These are phyloP conservation scores for Neurospora sublineolata DNA, from an alignment of 495 filamentous ascomycete species.

Conservation along the genomic window DNA sequence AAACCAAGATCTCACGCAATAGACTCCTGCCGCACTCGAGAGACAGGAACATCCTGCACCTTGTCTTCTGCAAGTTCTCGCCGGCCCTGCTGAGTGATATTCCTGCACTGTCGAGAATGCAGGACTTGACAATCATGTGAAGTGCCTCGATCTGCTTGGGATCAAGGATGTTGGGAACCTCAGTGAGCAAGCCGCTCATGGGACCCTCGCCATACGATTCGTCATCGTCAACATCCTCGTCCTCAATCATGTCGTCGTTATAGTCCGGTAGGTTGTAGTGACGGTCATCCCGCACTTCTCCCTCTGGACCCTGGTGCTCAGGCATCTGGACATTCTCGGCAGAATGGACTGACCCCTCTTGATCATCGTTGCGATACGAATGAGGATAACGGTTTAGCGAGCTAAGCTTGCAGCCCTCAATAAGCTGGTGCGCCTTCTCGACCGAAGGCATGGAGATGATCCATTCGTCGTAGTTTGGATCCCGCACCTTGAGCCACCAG, in stretches of 20 bases:
- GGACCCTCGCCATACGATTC: slow-evolving; percentile 72
- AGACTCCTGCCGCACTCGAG: slow-evolving; percentile 79
- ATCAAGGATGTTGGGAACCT: slow-evolving; percentile 86
- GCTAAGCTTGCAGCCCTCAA: slow-evolving; percentile 36
- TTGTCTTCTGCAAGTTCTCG: slow-evolving; percentile 70
- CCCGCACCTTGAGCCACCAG: slow-evolving; percentile 44
- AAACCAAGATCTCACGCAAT: slow-evolving; percentile 80
- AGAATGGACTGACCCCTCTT: slow-evolving; percentile 44
- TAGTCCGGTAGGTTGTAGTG: slow-evolving; percentile 30
- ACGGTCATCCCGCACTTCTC: slow-evolving; percentile 32
- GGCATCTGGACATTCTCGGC: slow-evolving; percentile 20
- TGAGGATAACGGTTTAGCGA: slow-evolving; percentile 36
- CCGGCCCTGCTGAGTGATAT: slow-evolving; percentile 40
- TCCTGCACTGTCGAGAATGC: slow-evolving; percentile 62
- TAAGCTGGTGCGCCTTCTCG: slow-evolving; percentile 38
- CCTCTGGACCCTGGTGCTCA: slow-evolving; percentile 38
- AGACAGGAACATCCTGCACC: slow-evolving; percentile 79
- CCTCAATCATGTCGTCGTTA: slow-evolving; percentile 41
- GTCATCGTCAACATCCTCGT: slow-evolving; percentile 72
- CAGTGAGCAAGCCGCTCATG: slow-evolving; percentile 76
- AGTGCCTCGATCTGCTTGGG: slow-evolving; percentile 88
- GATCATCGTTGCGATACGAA: slow-evolving; percentile 49
- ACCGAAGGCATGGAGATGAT: slow-evolving; percentile 39
- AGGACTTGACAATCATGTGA: slow-evolving; percentile 88
- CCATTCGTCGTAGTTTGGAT: slow-evolving; percentile 43